A percentile compares a stretch with the other conserved stretches of the same genome.
Evolutionary conservation across 495 filamentous ascomycete genomes (phyloP).

Genomic region (Xylaria sp.): DNA sequence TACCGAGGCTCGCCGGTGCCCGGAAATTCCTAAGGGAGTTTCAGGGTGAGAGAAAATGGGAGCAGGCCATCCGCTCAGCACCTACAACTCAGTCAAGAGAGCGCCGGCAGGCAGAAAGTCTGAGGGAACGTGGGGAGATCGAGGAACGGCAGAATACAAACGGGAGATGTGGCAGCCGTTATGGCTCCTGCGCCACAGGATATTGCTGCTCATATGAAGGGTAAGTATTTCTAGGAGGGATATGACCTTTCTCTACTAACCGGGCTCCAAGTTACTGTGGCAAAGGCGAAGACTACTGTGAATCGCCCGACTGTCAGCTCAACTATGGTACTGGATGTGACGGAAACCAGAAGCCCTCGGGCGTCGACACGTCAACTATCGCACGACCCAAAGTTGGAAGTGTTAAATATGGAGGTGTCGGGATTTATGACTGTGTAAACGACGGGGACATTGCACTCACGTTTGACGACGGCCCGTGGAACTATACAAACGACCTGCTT

Average conservation of each 20-base stretch:
- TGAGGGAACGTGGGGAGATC: slow-evolving; percentile 33
- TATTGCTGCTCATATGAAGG: slow-evolving; percentile 72
- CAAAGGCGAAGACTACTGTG: slow-evolving; percentile 65
- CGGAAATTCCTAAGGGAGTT: slow-evolving; percentile 45
- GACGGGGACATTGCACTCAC: slow-evolving; percentile 74
- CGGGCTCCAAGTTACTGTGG: slow-evolving; percentile 63
- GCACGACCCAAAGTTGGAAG: slow-evolving; percentile 64
- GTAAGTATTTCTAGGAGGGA: slow-evolving; percentile 37
- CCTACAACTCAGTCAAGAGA: neutral
- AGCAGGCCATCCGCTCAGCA: slow-evolving; percentile 16
- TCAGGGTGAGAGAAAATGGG: slow-evolving; percentile 40
- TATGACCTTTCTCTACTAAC: slow-evolving; percentile 43
- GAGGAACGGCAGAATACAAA: slow-evolving; percentile 35
- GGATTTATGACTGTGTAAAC: slow-evolving; percentile 70
- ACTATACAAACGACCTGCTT: slow-evolving; percentile 72
- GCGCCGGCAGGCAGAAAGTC: neutral
- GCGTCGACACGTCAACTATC: slow-evolving; percentile 65
- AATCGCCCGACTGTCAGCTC: slow-evolving; percentile 72
- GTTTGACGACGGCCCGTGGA: slow-evolving; percentile 78
- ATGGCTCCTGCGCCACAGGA: slow-evolving; percentile 59
- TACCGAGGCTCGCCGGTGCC: slow-evolving; percentile 44
- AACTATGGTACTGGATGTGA: slow-evolving; percentile 72
- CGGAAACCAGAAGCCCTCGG: slow-evolving; percentile 67
- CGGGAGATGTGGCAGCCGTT: slow-evolving; percentile 46
- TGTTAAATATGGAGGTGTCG: slow-evolving; percentile 65